Percentiles rank a stretch among this genome's conserved stretches.
Evolutionary conservation across 2,329 filamentous ascomycete genomes (phyloP).

Genomic region (Penicillium crustosum): DNA sequence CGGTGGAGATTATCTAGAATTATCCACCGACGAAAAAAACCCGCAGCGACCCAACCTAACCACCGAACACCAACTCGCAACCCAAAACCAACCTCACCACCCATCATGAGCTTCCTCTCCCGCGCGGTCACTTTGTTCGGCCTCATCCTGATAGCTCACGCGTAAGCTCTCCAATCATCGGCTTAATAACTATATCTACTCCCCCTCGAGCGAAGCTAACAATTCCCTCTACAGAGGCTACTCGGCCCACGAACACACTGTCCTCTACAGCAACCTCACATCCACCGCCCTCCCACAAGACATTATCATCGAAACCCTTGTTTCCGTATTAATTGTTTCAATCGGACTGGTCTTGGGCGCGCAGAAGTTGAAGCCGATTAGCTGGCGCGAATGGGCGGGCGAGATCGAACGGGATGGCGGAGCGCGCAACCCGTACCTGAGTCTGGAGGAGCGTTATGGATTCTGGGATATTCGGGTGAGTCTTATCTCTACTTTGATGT

Average conservation of each 20-base stretch:
- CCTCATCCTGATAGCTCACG: constrained; percentile 76
- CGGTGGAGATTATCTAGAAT: neutral
- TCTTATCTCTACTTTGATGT: constrained; percentile 9
- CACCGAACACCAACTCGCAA: neutral
- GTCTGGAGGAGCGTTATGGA: constrained; percentile 74
- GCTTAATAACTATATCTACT: neutral
- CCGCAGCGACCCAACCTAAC: neutral
- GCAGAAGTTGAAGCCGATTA: constrained; percentile 79
- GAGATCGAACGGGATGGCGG: constrained; percentile 68
- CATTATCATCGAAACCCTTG: constrained; percentile 81
- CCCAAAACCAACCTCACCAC: constrained; percentile 1
- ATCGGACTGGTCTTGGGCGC: constrained; percentile 78
- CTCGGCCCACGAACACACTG: constrained; percentile 88
- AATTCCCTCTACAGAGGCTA: constrained; percentile 67
- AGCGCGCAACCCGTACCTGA: constrained; percentile 74
- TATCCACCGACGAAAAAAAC: neutral
- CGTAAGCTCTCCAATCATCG: constrained; percentile 59
- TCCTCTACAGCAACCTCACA: constrained; percentile 61
- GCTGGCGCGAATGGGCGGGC: constrained; percentile 74
- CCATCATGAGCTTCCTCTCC: constrained; percentile 68
- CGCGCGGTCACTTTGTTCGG: constrained; percentile 71
- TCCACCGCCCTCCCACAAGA: constrained; percentile 70
- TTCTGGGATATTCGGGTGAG: constrained; percentile 84
- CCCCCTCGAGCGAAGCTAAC: neutral
- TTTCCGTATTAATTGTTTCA: constrained; percentile 77